Conservation (phyloP, 176 grass and related monocot species). For the Hordeum marinum region DNA sequence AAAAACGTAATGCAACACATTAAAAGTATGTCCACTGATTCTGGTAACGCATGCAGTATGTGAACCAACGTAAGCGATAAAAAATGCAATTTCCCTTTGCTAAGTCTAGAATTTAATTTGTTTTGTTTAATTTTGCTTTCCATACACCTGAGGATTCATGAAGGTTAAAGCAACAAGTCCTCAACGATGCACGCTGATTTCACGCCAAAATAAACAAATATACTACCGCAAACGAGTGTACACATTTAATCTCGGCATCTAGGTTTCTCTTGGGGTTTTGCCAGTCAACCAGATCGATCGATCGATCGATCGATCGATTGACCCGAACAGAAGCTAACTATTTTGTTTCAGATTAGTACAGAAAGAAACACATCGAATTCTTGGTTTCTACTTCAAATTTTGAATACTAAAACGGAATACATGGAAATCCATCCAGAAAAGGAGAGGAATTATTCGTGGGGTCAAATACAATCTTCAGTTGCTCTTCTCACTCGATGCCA, state of each 20-base stretch:
- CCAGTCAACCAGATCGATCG: too few relatives aligned
- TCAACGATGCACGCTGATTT: not conserved
- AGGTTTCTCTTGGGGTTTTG: too few relatives aligned
- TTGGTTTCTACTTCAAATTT: not conserved
- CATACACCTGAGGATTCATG: not conserved
- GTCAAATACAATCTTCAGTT: not conserved
- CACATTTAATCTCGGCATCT: too few relatives aligned
- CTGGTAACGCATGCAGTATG: too few relatives aligned
- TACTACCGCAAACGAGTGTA: not conserved
- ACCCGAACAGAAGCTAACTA: too few relatives aligned
- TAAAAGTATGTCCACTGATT: too few relatives aligned
- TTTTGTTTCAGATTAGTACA: too few relatives aligned
- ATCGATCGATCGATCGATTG: too few relatives aligned
- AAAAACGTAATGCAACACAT: not conserved
- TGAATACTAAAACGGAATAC: not conserved
- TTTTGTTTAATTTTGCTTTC: not conserved
- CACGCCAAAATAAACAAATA: too few relatives aligned
- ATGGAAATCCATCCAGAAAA: not conserved
- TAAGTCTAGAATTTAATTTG: too few relatives aligned
- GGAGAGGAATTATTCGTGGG: not conserved
- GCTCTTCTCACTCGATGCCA: too few relatives aligned
- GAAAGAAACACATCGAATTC: not conserved
- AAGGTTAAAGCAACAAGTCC: not conserved
- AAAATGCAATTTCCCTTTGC: not conserved
- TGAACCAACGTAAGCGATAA: not conserved